Conservation (phyloP, 805 yeast species). For the Suhomyces emberorum region DNA sequence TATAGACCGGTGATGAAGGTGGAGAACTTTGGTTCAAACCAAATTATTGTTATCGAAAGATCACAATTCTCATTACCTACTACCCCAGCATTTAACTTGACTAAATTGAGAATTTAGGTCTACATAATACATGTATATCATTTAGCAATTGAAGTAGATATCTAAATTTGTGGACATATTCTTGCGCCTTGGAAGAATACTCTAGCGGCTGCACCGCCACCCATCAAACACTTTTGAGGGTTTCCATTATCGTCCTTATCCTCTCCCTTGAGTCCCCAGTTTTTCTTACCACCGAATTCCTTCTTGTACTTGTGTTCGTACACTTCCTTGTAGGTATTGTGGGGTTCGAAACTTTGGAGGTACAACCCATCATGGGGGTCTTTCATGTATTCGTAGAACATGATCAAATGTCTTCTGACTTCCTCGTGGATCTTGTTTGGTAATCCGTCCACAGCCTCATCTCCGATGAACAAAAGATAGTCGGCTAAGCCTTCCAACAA, state of each 20-base stretch:
- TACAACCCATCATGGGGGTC: slow-evolving; percentile 60
- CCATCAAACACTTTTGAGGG: slow-evolving; percentile 55
- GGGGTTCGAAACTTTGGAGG: slow-evolving; percentile 57
- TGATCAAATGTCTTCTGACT: slow-evolving; percentile 51
- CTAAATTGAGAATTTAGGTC: slow-evolving; percentile 47
- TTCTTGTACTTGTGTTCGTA: slow-evolving; percentile 46
- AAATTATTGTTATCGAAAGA: slow-evolving; percentile 73
- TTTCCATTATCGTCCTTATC: slow-evolving; percentile 48
- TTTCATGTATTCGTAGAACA: slow-evolving; percentile 53
- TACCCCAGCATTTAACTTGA: slow-evolving; percentile 63
- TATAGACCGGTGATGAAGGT: slow-evolving; percentile 71
- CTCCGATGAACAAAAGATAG: slow-evolving; percentile 50
- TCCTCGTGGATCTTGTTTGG: slow-evolving; percentile 39
- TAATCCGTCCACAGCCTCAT: slow-evolving; percentile 35
- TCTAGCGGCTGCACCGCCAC: slow-evolving; percentile 65
- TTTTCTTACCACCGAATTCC: slow-evolving; percentile 55
- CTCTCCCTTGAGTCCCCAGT: slow-evolving; percentile 46
- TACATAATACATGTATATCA: background rate
- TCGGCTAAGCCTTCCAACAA: slow-evolving; percentile 68
- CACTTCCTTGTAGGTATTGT: slow-evolving; percentile 47
- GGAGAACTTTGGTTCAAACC: slow-evolving; percentile 50
- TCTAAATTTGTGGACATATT: slow-evolving; percentile 33
- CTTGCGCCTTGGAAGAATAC: slow-evolving; percentile 67
- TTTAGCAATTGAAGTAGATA: background rate
- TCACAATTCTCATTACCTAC: slow-evolving; percentile 57